Evolutionary conservation across 192 early-diverging fungal species (phyloP).

Genomic region (Cetraspora pellucida): DNA sequence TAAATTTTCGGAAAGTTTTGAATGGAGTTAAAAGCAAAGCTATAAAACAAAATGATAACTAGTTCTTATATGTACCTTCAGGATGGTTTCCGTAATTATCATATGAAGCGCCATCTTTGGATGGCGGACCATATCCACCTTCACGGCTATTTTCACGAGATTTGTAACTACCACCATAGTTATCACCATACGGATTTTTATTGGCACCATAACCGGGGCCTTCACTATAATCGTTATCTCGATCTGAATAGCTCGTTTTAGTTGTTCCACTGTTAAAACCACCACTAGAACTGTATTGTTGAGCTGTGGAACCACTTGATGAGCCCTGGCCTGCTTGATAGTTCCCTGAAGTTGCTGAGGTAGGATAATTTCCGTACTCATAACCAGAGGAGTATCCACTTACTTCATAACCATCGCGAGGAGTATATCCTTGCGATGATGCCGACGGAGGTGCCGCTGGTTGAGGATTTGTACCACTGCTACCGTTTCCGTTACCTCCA

Average conservation of each 20-base stretch:
- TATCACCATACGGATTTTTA: constrained; percentile 31
- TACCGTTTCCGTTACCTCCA: neutral
- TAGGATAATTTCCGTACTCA: constrained; percentile 17
- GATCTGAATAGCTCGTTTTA: constrained; percentile 10
- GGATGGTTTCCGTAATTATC: constrained; percentile 15
- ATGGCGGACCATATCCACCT: neutral
- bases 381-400: constrained; percentile 4
- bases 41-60: neutral
- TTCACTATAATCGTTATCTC: constrained; percentile 18
- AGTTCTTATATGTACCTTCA: neutral
- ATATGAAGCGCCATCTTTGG: constrained; percentile 23
- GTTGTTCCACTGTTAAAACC: neutral
- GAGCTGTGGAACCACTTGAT: neutral
- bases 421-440: constrained; percentile 16
- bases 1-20: constrained; percentile 1
- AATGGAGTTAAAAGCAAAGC: too few species aligned
- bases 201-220: constrained; percentile 2
- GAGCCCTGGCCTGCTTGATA: constrained; percentile 1
- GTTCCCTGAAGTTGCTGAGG: neutral
- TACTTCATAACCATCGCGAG: constrained; percentile 18
- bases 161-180: constrained; percentile 17
- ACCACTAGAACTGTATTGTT: neutral
- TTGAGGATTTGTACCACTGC: constrained; percentile 10
- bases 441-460: neutral
- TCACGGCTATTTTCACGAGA: constrained; percentile 28